These are phyloP conservation scores for Ganoderma meredithae DNA, from an alignment of 1,284 basidiomycete species.

Conservation along the genomic window DNA sequence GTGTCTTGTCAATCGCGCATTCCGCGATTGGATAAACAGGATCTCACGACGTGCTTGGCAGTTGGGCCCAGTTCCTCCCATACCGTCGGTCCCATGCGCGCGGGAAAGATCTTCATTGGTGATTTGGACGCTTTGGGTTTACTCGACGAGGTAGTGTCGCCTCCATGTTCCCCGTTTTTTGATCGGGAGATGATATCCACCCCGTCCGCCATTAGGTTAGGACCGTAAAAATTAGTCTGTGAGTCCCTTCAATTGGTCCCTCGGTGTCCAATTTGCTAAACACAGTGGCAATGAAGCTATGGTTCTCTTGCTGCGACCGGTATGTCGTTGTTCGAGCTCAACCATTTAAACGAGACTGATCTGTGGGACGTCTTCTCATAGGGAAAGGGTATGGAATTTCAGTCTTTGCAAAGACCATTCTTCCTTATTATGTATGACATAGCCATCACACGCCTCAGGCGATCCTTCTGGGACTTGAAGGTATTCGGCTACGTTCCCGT, in stretches of 20 bases:
- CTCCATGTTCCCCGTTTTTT: slow-evolving; percentile 1
- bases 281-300: slow-evolving; percentile 54
- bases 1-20: neutral
- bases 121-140: slow-evolving; percentile 79
- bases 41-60: slow-evolving; percentile 10
- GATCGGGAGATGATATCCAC: neutral
- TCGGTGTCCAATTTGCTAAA: slow-evolving; percentile 2
- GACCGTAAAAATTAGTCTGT: slow-evolving; percentile 88
- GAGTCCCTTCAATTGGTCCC: slow-evolving; percentile 38
- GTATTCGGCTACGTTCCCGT: slow-evolving; percentile 40
- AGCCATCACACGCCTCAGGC: slow-evolving; percentile 97
- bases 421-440: slow-evolving; percentile 4
- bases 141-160: slow-evolving; percentile 67
- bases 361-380: slow-evolving; percentile 38
- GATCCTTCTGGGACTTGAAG: slow-evolving; percentile 90
- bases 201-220: slow-evolving; percentile 56
- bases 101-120: slow-evolving; percentile 85
- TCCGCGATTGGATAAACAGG: neutral
- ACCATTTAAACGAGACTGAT: neutral
- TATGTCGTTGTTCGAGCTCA: slow-evolving; percentile 40
- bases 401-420: neutral
- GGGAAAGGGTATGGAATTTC: slow-evolving; percentile 76
- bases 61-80: slow-evolving; percentile 72
- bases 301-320: slow-evolving; percentile 83
- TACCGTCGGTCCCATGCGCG: slow-evolving; percentile 93